Conservation (phyloP, 177 flowering plant genomes). For the Vitis hybrid region DNA sequence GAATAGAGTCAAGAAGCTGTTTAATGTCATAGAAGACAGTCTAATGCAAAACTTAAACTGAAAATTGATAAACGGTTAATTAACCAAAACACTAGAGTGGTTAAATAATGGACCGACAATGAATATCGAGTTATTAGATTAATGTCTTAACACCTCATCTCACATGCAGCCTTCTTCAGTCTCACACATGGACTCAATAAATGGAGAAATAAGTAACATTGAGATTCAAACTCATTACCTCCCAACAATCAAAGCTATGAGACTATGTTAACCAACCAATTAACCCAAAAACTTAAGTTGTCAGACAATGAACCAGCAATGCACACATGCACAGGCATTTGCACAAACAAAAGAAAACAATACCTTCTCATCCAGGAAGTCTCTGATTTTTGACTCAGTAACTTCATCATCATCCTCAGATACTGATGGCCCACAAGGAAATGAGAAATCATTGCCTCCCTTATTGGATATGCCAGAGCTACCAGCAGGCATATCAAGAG, state of each 20-base stretch:
- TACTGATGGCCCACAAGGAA: slow-evolving; percentile 47
- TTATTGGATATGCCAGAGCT: slow-evolving; percentile 24
- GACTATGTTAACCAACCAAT: no score
- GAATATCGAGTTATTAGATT: background rate
- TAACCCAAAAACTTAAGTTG: no score
- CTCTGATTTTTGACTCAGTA: slow-evolving; percentile 87
- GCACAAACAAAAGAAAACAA: background rate
- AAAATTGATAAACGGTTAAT: no score
- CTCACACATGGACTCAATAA: no score
- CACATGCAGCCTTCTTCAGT: no score
- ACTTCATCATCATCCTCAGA: slow-evolving; percentile 92
- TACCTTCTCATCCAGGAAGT: slow-evolving; percentile 93
- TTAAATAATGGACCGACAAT: background rate
- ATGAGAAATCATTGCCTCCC: slow-evolving; percentile 53
- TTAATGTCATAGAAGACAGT: background rate
- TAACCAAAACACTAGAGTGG: no score
- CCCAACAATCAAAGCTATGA: no score
- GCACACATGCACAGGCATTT: no score
- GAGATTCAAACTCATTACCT: no score
- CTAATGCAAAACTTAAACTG: slow-evolving; percentile 2
- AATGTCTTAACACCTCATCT: no score
- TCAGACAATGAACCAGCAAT: no score
- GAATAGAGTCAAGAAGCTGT: slow-evolving; percentile 4
- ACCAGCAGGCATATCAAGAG: slow-evolving; percentile 19
- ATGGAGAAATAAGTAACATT: no score